Evolutionary conservation across 805 yeast genomes (phyloP).

Genomic region (Yarrowia deformans): DNA sequence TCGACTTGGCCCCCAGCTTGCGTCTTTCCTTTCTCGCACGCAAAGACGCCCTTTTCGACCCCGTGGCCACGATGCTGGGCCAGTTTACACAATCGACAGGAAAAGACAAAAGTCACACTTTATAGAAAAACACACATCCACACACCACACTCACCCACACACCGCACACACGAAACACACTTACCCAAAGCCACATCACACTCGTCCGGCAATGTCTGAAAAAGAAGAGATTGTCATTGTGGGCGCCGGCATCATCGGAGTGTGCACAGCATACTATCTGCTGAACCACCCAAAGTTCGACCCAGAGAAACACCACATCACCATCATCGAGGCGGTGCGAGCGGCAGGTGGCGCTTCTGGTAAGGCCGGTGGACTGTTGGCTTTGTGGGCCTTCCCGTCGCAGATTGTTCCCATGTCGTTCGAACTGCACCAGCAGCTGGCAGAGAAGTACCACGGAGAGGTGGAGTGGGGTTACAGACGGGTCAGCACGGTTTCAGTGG

Average conservation of each 20-base stretch:
- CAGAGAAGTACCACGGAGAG: conserved; percentile 81
- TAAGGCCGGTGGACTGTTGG: conserved; percentile 94
- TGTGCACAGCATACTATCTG: conserved; percentile 88
- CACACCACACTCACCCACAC: conserved; percentile 16
- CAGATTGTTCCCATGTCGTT: conserved; percentile 91
- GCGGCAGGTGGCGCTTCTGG: conserved; percentile 99
- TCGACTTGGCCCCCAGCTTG: not conserved
- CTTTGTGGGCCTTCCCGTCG: conserved; percentile 96
- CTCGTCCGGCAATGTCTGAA: conserved; percentile 15
- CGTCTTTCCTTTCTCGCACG: not conserved
- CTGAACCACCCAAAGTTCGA: conserved; percentile 83
- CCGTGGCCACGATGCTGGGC: conserved; percentile 18
- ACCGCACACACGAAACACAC: not conserved
- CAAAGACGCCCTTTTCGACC: not conserved
- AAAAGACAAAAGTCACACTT: conserved; percentile 7
- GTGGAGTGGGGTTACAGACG: conserved; percentile 92
- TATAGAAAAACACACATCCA: conserved; percentile 1
- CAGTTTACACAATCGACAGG: conserved; percentile 14
- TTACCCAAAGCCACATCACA: conserved; percentile 8
- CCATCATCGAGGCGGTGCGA: conserved; percentile 84
- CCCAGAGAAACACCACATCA: conserved; percentile 75
- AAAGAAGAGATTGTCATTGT: conserved; percentile 82
- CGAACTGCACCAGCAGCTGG: conserved; percentile 80
- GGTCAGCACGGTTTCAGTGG: conserved; percentile 83
- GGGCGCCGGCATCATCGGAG: conserved; percentile 93